Conservation (phyloP, 2,329 filamentous ascomycete genomes). For the Plectosphaerella plurivora region DNA sequence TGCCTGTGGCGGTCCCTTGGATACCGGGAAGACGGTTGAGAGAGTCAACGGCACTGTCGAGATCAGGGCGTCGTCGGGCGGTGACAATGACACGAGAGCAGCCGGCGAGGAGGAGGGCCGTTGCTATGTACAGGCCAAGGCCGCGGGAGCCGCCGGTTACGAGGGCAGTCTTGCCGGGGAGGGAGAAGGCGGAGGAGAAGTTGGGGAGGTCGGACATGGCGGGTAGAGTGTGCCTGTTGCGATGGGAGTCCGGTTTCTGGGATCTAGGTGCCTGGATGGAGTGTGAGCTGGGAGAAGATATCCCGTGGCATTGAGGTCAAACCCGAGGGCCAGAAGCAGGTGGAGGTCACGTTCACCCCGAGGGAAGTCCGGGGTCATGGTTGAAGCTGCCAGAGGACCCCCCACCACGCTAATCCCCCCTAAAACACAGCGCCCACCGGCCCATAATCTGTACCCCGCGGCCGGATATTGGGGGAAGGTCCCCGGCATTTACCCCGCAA, state of each 20-base stretch:
- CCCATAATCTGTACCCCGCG: no score
- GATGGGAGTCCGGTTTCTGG: not conserved
- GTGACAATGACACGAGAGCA: constrained; percentile 68
- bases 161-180: constrained; percentile 36
- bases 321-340: not conserved
- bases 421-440: no score
- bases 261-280: not conserved
- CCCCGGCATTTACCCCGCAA: not conserved
- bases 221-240: not conserved
- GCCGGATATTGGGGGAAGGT: no score
- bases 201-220: constrained; percentile 22
- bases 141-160: constrained; percentile 46
- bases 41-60: constrained; percentile 58
- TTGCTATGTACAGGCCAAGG: constrained; percentile 57
- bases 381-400: no score
- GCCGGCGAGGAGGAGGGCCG: constrained; percentile 65
- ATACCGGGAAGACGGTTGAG: constrained; percentile 60
- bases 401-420: no score
- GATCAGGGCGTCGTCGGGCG: constrained; percentile 56
- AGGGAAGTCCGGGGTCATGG: no score
- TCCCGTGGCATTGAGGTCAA: not conserved
- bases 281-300: not conserved
- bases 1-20: constrained; percentile 53
- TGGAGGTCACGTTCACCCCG: no score
- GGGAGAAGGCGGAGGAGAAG: constrained; percentile 23